These are phyloP conservation scores for Acanthochlamys bracteata DNA, from an alignment of 106 monocot species.

Conservation along the genomic window DNA sequence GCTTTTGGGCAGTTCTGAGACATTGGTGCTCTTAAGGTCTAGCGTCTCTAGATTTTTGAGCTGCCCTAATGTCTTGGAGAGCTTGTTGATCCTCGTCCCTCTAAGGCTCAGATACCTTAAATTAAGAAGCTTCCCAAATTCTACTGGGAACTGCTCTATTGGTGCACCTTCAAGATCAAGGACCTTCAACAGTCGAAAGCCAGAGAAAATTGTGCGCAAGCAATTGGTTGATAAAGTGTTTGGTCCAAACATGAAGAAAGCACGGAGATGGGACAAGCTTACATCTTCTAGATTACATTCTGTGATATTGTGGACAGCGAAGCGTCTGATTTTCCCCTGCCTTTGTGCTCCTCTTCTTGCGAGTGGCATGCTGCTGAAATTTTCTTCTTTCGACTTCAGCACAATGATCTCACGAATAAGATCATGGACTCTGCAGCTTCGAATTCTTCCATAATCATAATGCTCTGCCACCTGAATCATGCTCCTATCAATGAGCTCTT, in stretches of 20 bases:
- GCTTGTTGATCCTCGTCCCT: constrained; percentile 17
- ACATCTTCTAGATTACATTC: constrained; percentile 3
- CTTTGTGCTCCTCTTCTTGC: background rate
- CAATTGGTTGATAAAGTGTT: constrained; percentile 1
- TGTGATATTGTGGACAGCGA: constrained; percentile 4
- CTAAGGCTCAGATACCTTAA: constrained; percentile 31
- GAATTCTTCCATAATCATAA: constrained; percentile 21
- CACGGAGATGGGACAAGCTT: constrained; percentile 14
- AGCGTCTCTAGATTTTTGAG: constrained; percentile 26
- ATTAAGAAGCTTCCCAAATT: constrained; percentile 16
- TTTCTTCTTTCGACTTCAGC: constrained; percentile 18
- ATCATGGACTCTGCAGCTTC: constrained; percentile 28
- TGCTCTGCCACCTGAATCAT: constrained; percentile 27
- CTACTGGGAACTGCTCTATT: constrained; percentile 13
- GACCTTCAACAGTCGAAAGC: constrained; percentile 21
- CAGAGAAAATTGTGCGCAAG: constrained; percentile 1
- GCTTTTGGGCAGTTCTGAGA: constrained; percentile 16
- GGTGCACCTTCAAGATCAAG: constrained; percentile 28
- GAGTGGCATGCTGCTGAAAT: constrained; percentile 13
- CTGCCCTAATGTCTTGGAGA: constrained; percentile 23
- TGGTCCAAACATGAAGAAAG: constrained; percentile 20
- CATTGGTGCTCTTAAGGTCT: constrained; percentile 29
- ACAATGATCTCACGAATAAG: constrained; percentile 19
- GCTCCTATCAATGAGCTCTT: constrained; percentile 18
- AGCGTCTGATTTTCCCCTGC: constrained; percentile 6